phyloP scores from a whole-genome alignment of 768 basidiomycete genomes.

The Sarcodon aspratus region DNA sequence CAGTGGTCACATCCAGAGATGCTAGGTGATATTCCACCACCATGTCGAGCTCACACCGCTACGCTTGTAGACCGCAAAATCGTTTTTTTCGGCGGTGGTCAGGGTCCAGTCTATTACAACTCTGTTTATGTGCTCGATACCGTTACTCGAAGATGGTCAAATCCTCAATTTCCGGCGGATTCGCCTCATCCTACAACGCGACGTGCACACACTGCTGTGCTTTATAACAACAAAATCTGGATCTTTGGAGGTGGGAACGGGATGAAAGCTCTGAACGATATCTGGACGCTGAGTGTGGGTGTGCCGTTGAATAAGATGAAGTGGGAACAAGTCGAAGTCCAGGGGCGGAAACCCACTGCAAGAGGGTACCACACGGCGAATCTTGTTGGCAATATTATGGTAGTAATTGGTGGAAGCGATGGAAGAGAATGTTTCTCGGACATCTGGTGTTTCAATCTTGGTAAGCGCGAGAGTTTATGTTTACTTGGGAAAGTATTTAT shows the following conservation, averaged over 20 bases:
- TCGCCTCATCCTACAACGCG: slow-evolving; percentile 33
- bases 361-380: slow-evolving; percentile 91
- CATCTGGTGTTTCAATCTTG: slow-evolving; percentile 77
- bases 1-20: slow-evolving; percentile 78
- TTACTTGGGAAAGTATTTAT: slow-evolving; percentile 8
- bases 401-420: slow-evolving; percentile 87
- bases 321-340: slow-evolving; percentile 51
- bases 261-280: slow-evolving; percentile 76
- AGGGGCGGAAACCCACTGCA: slow-evolving; percentile 43
- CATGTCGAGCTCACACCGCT: slow-evolving; percentile 80
- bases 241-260: slow-evolving; percentile 95
- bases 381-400: slow-evolving; percentile 74
- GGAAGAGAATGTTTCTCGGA: slow-evolving; percentile 83
- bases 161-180: slow-evolving; percentile 23
- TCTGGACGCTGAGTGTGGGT: slow-evolving; percentile 76
- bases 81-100: slow-evolving; percentile 80
- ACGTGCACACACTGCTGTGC: slow-evolving; percentile 80
- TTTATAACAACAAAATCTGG: slow-evolving; percentile 62
- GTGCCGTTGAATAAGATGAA: slow-evolving; percentile 27
- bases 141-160: slow-evolving; percentile 51
- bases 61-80: slow-evolving; percentile 75
- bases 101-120: slow-evolving; percentile 76
- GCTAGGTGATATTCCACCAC: slow-evolving; percentile 68
- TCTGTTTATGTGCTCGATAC: slow-evolving; percentile 79
- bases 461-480: slow-evolving; percentile 31